Conservation (phyloP, 2,329 filamentous ascomycete species). For the Neoscytalidium dimidiatum region DNA sequence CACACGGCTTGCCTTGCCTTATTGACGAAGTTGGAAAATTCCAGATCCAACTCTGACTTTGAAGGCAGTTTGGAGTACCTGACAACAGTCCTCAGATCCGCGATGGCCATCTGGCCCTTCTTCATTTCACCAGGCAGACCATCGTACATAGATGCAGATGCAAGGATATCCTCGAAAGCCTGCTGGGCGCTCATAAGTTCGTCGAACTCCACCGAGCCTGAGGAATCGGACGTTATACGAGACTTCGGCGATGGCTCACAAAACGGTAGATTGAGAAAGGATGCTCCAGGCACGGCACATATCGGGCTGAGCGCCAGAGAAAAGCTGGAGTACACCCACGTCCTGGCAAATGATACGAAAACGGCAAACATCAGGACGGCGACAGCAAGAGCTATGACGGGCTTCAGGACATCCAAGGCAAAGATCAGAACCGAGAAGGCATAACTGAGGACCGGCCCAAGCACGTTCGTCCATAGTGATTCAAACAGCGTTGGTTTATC, state of each 20-base stretch:
- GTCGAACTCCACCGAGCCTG: slow-evolving; percentile 61
- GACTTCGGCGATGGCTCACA: slow-evolving; percentile 44
- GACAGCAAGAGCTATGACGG: slow-evolving; percentile 63
- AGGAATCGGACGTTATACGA: slow-evolving; percentile 24
- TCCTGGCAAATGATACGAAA: neutral
- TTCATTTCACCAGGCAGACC: slow-evolving; percentile 79
- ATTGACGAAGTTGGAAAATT: slow-evolving; percentile 76
- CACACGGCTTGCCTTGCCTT: slow-evolving; percentile 64
- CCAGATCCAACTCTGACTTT: slow-evolving; percentile 69
- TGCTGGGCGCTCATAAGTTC: slow-evolving; percentile 72
- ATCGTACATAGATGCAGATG: slow-evolving; percentile 65
- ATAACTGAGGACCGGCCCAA: slow-evolving; percentile 49
- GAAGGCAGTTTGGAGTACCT: slow-evolving; percentile 68
- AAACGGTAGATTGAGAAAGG: slow-evolving; percentile 64
- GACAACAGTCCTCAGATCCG: slow-evolving; percentile 73
- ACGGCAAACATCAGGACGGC: slow-evolving; percentile 58
- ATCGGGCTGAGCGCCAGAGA: slow-evolving; percentile 64
- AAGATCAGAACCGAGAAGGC: slow-evolving; percentile 58
- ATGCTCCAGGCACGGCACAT: slow-evolving; percentile 68
- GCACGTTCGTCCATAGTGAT: slow-evolving; percentile 34
- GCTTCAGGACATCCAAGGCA: slow-evolving; percentile 64
- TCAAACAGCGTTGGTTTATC: slow-evolving; percentile 19
- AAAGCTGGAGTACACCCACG: neutral
- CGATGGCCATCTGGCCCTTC: slow-evolving; percentile 70
- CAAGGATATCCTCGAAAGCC: slow-evolving; percentile 75